These are phyloP conservation scores for Globisporangium uncinulatum DNA, from an alignment of 352 stramenopile genomes.

Conservation along the genomic window DNA sequence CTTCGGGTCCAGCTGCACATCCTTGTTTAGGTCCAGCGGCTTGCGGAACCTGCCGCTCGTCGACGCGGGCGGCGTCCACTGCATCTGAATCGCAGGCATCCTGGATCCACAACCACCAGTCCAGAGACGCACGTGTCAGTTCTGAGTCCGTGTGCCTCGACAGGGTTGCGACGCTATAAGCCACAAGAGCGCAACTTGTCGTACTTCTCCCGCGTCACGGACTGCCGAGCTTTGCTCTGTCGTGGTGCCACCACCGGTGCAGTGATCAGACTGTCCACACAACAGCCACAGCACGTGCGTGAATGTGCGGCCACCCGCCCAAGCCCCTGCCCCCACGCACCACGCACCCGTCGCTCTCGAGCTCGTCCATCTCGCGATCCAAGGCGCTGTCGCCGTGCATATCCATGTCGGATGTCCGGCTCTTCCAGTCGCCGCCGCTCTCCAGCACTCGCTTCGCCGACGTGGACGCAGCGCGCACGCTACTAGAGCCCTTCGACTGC, in stretches of 20 bases:
- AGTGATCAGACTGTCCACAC: conserved; percentile 7
- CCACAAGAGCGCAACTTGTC: background rate
- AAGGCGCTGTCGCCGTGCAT: conserved; percentile 1
- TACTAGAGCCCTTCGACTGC: background rate
- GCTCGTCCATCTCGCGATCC: conserved; percentile 12
- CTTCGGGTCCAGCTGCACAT: conserved; percentile 45
- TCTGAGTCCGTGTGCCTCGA: no score
- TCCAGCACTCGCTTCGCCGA: conserved; percentile 3
- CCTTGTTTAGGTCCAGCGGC: conserved; percentile 37
- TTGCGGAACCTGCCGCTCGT: conserved; percentile 8
- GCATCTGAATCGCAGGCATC: conserved; percentile 64
- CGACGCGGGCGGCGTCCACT: conserved; percentile 36
- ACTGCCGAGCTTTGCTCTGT: conserved; percentile 12
- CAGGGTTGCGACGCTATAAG: background rate
- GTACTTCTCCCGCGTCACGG: conserved; percentile 29
- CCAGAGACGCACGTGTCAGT: background rate
- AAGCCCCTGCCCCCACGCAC: no score
- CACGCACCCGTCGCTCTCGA: conserved; percentile 12
- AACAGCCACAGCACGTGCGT: background rate
- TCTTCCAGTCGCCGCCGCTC: conserved; percentile 9
- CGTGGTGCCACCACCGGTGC: background rate
- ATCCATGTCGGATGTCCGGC: conserved; percentile 11
- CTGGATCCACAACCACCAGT: conserved; percentile 11
- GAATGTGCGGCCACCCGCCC: no score
- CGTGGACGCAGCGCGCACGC: background rate